Conservation (phyloP, 306 rosid genomes). For the Amphicarpaea edgeworthii region DNA sequence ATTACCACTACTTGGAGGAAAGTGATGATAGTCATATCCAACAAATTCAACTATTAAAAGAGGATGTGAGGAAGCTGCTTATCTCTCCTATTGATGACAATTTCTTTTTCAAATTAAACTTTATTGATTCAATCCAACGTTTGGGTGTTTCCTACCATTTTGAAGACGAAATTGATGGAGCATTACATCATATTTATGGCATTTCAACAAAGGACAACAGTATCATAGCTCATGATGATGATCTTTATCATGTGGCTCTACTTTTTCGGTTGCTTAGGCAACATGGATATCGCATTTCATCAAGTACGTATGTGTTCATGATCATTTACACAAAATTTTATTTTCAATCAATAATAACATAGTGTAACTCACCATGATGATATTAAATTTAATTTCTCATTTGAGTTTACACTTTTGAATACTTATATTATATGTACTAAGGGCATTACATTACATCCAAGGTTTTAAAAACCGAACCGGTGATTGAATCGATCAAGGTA, state of each 20-base stretch:
- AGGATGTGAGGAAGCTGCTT: slow-evolving; percentile 40
- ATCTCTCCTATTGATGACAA: background rate
- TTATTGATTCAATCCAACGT: slow-evolving; percentile 30
- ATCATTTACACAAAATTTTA: too few relatives aligned
- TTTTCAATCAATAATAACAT: too few relatives aligned
- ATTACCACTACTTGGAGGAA: slow-evolving; percentile 12
- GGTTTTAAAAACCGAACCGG: too few relatives aligned
- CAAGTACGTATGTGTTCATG: too few relatives aligned
- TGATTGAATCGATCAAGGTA: too few relatives aligned
- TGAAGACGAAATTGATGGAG: slow-evolving; percentile 5
- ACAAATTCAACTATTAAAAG: slow-evolving; percentile 30
- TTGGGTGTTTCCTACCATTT: slow-evolving; percentile 33
- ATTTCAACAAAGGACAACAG: background rate
- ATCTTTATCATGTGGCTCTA: slow-evolving; percentile 47
- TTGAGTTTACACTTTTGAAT: too few relatives aligned
- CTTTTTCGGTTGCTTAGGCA: slow-evolving; percentile 57
- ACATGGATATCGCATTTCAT: slow-evolving; percentile 46
- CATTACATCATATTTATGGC: slow-evolving; percentile 3
- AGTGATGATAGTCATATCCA: background rate
- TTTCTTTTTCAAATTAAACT: background rate
- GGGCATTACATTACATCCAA: background rate
- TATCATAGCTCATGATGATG: background rate
- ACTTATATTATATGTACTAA: too few relatives aligned
- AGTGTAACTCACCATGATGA: background rate
- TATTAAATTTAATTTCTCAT: background rate